Conservation (phyloP, 345 rosid genomes). For the Salix udensis region DNA sequence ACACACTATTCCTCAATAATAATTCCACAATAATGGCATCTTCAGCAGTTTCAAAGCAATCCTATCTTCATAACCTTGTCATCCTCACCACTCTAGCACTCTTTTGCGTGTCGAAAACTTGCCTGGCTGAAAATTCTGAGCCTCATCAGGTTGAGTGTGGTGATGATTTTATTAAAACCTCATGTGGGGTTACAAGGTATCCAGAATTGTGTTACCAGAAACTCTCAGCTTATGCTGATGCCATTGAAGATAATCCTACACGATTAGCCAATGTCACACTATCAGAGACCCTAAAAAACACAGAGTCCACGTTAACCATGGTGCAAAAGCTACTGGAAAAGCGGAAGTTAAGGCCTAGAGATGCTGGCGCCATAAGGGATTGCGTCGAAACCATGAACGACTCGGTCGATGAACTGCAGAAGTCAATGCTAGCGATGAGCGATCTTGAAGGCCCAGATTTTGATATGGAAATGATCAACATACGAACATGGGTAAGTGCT, state of each 20-base stretch:
- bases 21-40: not conserved
- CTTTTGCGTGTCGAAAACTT: not conserved
- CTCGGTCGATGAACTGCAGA: constrained; percentile 29
- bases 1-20: not conserved
- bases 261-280: constrained; percentile 34
- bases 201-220: constrained; percentile 36
- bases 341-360: constrained; percentile 18
- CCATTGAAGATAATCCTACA: constrained; percentile 21
- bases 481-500: constrained; percentile 51
- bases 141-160: not conserved
- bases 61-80: not conserved
- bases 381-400: constrained; percentile 35
- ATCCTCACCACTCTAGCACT: not conserved
- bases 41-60: not conserved
- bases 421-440: constrained; percentile 32
- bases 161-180: constrained; percentile 21
- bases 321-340: constrained; percentile 11
- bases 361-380: constrained; percentile 31
- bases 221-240: constrained; percentile 32
- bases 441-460: constrained; percentile 35
- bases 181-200: constrained; percentile 38
- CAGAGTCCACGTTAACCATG: constrained; percentile 9
- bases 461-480: constrained; percentile 22
- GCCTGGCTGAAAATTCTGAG: not conserved
- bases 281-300: constrained; percentile 23